Percentiles rank a stretch among this genome's conserved stretches.
phyloP scores from a whole-genome alignment of 2,329 filamentous ascomycete genomes.

The Botrytis galanthina region DNA sequence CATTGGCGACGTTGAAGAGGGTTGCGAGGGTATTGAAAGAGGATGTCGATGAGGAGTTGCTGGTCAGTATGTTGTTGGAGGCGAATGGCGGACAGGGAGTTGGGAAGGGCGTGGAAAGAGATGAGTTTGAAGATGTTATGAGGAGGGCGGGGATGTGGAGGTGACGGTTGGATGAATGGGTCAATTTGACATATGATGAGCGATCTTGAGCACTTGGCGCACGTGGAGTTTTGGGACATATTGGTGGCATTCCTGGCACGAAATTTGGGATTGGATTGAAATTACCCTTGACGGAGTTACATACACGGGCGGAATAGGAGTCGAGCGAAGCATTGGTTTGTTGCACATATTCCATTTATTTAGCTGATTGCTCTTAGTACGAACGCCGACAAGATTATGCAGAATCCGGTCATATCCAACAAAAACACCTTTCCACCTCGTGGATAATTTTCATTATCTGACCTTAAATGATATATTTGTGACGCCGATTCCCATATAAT shows the following conservation, averaged over 20 bases:
- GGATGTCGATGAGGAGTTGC: constrained; percentile 75
- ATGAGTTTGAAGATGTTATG: constrained; percentile 51
- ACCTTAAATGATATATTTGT: constrained; percentile 5
- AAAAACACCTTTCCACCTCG: constrained; percentile 15
- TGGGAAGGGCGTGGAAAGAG: constrained; percentile 66
- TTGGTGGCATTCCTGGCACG: constrained; percentile 6
- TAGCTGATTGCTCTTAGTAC: constrained; percentile 11
- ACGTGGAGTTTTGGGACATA: neutral
- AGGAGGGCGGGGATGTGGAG: constrained; percentile 37
- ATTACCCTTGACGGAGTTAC: neutral
- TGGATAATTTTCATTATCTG: constrained; percentile 17
- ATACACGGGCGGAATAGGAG: neutral
- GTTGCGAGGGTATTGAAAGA: constrained; percentile 82
- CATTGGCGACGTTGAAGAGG: constrained; percentile 70
- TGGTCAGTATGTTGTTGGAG: constrained; percentile 93
- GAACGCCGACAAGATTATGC: constrained; percentile 26
- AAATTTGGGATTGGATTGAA: neutral
- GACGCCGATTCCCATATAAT: constrained; percentile 12
- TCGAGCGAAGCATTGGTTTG: constrained; percentile 10
- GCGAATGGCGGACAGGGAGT: constrained; percentile 80
- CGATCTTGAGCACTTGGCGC: neutral
- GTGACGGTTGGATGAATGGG: constrained; percentile 18
- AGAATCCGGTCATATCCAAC: constrained; percentile 22
- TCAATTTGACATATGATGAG: neutral
- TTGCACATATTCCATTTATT: constrained; percentile 18